Percentiles rank a stretch among this genome's conserved stretches.
These are phyloP conservation scores for Cryptococcus depauperatus DNA, from an alignment of 1,284 basidiomycete species.

Conservation along the genomic window DNA sequence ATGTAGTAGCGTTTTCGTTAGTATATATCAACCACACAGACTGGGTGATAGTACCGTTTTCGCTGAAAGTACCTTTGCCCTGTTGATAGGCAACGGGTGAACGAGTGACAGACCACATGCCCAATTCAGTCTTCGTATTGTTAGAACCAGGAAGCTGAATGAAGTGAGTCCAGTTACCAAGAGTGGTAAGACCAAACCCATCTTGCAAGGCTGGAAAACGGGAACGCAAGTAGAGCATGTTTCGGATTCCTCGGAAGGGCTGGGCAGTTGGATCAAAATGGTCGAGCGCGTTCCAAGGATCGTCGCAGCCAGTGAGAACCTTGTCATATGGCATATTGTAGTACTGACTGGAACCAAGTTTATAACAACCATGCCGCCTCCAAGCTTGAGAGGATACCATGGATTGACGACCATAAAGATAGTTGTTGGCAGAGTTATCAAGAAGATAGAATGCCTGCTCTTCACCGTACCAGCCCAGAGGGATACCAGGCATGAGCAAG, in stretches of 20 bases:
- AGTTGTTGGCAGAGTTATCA: constrained; percentile 75
- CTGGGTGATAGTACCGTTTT: constrained; percentile 49
- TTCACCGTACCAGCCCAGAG: constrained; percentile 78
- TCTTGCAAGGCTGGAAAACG: constrained; percentile 69
- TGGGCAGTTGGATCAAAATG: constrained; percentile 87
- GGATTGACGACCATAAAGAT: constrained; percentile 76
- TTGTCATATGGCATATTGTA: constrained; percentile 79
- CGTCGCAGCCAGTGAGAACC: constrained; percentile 66
- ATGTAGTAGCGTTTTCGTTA: constrained; percentile 67
- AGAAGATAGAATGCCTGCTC: constrained; percentile 76
- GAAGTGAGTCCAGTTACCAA: constrained; percentile 70
- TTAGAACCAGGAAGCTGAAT: constrained; percentile 78
- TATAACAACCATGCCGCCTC: constrained; percentile 86
- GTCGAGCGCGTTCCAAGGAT: constrained; percentile 81
- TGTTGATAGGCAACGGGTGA: constrained; percentile 55
- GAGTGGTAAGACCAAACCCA: constrained; percentile 67
- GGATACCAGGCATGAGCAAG: constrained; percentile 76
- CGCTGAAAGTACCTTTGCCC: constrained; percentile 31
- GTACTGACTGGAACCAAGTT: constrained; percentile 77
- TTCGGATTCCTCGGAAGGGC: constrained; percentile 61
- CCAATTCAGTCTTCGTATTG: constrained; percentile 67
- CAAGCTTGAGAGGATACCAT: constrained; percentile 77
- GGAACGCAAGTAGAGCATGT: constrained; percentile 61
- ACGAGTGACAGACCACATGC: constrained; percentile 71
- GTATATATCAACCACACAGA: constrained; percentile 74